Evolutionary conservation across 345 rosid genomes (phyloP).

Genomic region (Erysimum cheiranthoides): DNA sequence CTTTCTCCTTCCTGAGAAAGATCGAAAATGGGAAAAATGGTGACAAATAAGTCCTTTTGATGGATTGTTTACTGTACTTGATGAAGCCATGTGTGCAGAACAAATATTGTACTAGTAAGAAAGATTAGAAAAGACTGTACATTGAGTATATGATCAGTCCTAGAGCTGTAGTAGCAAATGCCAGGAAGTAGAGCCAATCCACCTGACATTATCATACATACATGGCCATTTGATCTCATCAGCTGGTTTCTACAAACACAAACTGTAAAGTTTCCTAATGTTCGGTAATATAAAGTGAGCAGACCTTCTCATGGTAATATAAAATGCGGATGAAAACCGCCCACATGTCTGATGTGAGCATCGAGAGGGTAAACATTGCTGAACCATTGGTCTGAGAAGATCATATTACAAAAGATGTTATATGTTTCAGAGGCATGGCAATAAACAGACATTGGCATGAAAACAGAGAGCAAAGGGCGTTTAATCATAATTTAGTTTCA

Average conservation of each 20-base stretch:
- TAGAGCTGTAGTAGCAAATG: constrained; percentile 72
- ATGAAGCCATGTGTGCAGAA: background rate
- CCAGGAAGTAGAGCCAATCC: constrained; percentile 90
- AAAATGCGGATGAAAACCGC: constrained; percentile 84
- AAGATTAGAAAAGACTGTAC: constrained; percentile 44
- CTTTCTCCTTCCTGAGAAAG: constrained; percentile 30
- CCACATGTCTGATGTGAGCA: constrained; percentile 97
- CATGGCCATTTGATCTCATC: background rate
- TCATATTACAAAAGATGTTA: background rate
- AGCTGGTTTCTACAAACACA: background rate
- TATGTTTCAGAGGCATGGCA: background rate
- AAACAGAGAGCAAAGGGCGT: background rate
- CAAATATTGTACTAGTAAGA: background rate
- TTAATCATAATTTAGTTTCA: background rate
- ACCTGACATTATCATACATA: constrained; percentile 50
- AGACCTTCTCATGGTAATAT: constrained; percentile 86
- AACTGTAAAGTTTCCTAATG: background rate
- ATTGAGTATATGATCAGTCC: constrained; percentile 82
- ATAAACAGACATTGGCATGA: constrained; percentile 3
- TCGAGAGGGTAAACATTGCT: constrained; percentile 89
- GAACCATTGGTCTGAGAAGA: constrained; percentile 71
- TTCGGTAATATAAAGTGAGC: background rate
- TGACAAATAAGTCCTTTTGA: background rate
- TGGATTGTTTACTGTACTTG: background rate
- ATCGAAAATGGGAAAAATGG: background rate